These are phyloP conservation scores for Coffea eugenioides DNA, from an alignment of 257 asterid species.

Conservation along the genomic window DNA sequence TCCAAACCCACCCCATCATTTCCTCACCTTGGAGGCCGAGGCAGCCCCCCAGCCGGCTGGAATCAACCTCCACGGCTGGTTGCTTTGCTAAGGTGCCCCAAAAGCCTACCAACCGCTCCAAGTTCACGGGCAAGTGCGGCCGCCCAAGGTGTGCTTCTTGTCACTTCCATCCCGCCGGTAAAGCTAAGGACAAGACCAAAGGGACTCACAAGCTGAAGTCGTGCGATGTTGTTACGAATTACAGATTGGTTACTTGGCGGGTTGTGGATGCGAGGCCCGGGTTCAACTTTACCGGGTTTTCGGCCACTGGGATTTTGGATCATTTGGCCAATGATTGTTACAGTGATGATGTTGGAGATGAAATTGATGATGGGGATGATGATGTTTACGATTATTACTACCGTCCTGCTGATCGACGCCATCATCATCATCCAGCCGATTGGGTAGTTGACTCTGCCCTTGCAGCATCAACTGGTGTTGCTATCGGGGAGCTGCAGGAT, in stretches of 20 bases:
- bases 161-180: slow-evolving; percentile 50
- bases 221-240: slow-evolving; percentile 27
- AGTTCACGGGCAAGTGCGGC: slow-evolving; percentile 75
- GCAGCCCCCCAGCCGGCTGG: slow-evolving; percentile 24
- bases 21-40: slow-evolving; percentile 38
- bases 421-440: background rate
- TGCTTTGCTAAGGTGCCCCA: slow-evolving; percentile 49
- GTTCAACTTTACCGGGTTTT: slow-evolving; percentile 42
- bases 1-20: slow-evolving; percentile 51
- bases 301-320: slow-evolving; percentile 63
- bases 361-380: slow-evolving; percentile 8
- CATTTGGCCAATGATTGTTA: slow-evolving; percentile 34
- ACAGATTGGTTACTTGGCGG: slow-evolving; percentile 49
- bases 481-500: slow-evolving; percentile 9
- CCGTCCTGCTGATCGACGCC: background rate
- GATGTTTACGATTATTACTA: background rate
- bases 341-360: slow-evolving; percentile 17
- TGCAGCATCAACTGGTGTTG: slow-evolving; percentile 3
- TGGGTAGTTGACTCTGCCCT: slow-evolving; percentile 9
- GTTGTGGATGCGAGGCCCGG: slow-evolving; percentile 51
- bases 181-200: slow-evolving; percentile 63
- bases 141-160: slow-evolving; percentile 54
- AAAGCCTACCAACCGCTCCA: slow-evolving; percentile 88
- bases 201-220: slow-evolving; percentile 51
- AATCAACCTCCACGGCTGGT: slow-evolving; percentile 66